Evolutionary conservation across 495 filamentous ascomycete genomes (phyloP), one percentile per base, ranked within the genome.

Genomic region (Hyaloscypha finlandica): DNA sequence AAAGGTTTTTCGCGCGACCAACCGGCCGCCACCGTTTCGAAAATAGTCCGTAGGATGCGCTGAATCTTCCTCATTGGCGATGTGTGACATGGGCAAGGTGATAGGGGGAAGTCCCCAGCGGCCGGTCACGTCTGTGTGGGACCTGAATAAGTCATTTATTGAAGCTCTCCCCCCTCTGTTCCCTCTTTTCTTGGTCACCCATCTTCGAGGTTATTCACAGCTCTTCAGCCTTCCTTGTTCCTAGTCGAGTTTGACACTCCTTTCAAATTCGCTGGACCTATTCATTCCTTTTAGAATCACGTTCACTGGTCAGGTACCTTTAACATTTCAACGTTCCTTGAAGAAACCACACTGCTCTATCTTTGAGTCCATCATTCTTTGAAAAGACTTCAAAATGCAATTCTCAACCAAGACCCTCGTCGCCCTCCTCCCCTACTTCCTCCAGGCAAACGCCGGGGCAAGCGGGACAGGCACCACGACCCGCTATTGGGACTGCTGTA

Each of bases 381-480:
- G 42, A 14, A 16, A 19, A 14, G 16, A 30, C 22, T 31, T 55
- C 63, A 67, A 63, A 8, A 70, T 70, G 68, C 32, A 62, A 14
- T 59, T 69, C 53, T 55, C 70, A 30, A 64, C 62, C 32, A 64
- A 61, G 16, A 53, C 60, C 22, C 71, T 73, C 51, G 59, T 73
- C 14, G 59, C 69, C 48, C 69, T 73, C 30, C 61, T 73, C 25
- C 71, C 71, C 25, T 69, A 67, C 64, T 64, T 69, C 55, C 57
- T 69, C 25, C 55, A 66, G 22, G 59, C 37, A 12, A 59, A 63
- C 37, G 65, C 68, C 11, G 37, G 55, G 48, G 68, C 65, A 29
- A 71, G 63, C 4, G 67, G 67, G 32, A 53, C 61, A 4, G 86
- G 85, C 54, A 81, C 74, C 59, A 88, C 87, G 20, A 89, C 86